Base-by-base conservation (phyloP, 179 eudicot species). In the Pouteria campechiana region DNA sequence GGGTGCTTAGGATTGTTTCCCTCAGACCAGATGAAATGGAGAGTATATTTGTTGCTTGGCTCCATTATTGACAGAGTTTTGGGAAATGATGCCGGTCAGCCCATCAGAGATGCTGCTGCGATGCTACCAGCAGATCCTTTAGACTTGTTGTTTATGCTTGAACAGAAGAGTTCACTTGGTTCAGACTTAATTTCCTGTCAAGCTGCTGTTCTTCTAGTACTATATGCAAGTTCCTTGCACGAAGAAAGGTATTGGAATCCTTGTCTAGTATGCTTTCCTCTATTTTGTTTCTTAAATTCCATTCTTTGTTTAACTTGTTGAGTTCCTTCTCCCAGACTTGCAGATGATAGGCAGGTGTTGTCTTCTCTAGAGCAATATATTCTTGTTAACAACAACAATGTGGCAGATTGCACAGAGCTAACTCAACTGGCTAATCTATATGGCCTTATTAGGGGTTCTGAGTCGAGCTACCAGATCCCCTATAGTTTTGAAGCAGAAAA, bases 301-400 rank as follows among this genome's bases (percentile, higher is more conserved):
- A 32, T 25, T 5, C 19, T 18, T 7, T 21, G 37, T 27, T 14
- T 38, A 23, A 32, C 41, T 17, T 22, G 46, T 47, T 52, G 50
- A 41, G 13, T 36, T 36, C 32, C 49, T 57, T 60, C 34, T 24
- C 12, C 32, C 58, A 92, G 99, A 72, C 57, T 92, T 48, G 94
- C 79, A 55, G 96, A 92, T 63, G 79, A 76, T 27, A 80, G 71
- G 72, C 60, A 79, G 63, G 75, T 87, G 28, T 67, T 92, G 45
- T 68, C 99, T 57, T 86, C 94, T 61, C 53, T 92, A 54, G 99
- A 92, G 81, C 96, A 92, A 51, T 92, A 74, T 68, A 70, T 92
- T 65, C 62, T 92, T 29, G 72, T 74, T 35, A 92, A 92, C 61
- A 58, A 78, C 55, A 44, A 52, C 27, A 69, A 65, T 47, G 48